Base-by-base conservation (phyloP, 768 basidiomycete genomes). In the Macrolepiota albuminosa region DNA sequence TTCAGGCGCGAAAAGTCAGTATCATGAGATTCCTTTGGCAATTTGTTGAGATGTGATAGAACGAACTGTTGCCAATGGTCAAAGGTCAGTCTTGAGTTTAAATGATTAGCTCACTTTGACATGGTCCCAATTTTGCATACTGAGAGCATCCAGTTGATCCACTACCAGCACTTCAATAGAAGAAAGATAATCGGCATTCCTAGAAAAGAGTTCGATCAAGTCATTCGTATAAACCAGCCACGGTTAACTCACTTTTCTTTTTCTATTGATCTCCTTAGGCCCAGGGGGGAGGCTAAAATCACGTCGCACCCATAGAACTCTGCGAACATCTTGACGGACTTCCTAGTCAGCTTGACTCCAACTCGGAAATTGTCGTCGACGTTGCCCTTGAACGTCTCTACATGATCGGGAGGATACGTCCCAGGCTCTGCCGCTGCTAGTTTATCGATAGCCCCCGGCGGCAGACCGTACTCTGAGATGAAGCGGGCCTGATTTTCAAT, bases 51-150 rank as follows among this genome's bases (percentile, higher is more conserved):
- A 64, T 89, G 82, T 6, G 85, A 85, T 65, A 99, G 81, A 53
- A 97, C 84, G 69, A 91, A 94, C 95, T 97, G 56, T 13, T 40
- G 16, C 21, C 11, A 59, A n/a, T 40, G 16, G 29, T 59, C 7
- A 57, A 54, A 54, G 33, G 8, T 4, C 4, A 14, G 18, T 47
- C 39, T 49, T 34, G 10, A 39, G 14, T 31, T 43, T 42, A 34
- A n/a, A 40, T 47, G 29, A 54, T 37, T 21, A 58, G 67, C 78
- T 39, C 69, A 93, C 95, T 81, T 97, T 92, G 21, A 95, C 82
- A 68, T 98, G 97, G 42, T 98, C 95, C 97, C 97, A 99, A 67
- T 99, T 99, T 75, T 98, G 97, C 97, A 98, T 98, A 4, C 85
- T 82, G 66, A 98, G 81, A 3, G 89, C 89, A 71, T 98, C 94